Base-by-base conservation (phyloP, 2,329 filamentous ascomycete genomes). In the Pseudogymnoascus pannorum region DNA sequence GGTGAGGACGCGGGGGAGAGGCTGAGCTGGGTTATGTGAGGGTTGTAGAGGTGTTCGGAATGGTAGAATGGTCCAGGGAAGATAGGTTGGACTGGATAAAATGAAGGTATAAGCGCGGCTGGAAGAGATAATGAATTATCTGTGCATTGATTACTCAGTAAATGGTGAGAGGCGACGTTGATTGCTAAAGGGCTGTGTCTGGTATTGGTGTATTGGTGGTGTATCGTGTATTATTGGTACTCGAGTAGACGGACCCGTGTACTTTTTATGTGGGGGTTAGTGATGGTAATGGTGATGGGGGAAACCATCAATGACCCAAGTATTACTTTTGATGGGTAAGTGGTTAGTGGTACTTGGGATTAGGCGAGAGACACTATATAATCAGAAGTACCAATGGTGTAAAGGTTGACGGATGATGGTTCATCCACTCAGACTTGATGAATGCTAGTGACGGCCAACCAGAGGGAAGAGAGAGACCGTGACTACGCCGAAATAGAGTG, bases 131-230 rank as follows among this genome's bases (percentile, higher is more conserved):
- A 51, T 51, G 8, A 3, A 3, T 29, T 2, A 7, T 51, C n/a
- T 51, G 14, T 4, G 42, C 20, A 51, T 51, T 51, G 44, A 51
- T 51, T 51, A 51, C 44, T 51, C 44, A 51, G 14, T 51, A 16
- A 24, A 11, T 16, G 14, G n/a, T 26, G 42, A 22, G 42, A 22
- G 42, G 42, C 42, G 42, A 22, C 42, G 42, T 51, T 51, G 42
- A 51, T 51, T 51, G 42, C 42, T 51, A 51, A 51, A 51, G 42
- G 16, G 24, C 22, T 51, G 44, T 51, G 40, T 51, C 26, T 51
- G 22, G 42, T 26, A 12, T 11, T 29, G 29, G 29, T 35, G 33
- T 35, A 48, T 48, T 18, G n/a, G 36, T 48, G 16, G 18, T 42
- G 38, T 20, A 12, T 42, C 12, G 11, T 4, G 18, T 22, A 44